Base-by-base conservation (phyloP, 768 basidiomycete genomes). In the Suillus alpinus region DNA sequence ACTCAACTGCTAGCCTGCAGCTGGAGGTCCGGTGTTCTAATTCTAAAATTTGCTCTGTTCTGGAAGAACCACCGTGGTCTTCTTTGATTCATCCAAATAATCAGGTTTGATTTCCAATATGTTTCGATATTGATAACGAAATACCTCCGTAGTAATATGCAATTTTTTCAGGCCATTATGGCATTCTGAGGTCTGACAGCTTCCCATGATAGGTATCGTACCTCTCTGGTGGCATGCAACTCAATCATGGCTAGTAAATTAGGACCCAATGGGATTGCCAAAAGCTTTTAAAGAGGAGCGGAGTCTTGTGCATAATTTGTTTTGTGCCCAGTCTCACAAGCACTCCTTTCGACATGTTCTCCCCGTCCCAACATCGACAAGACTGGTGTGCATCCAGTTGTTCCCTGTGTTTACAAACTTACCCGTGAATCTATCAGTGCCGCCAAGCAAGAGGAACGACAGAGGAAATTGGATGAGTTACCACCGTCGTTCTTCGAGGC, bases 361-460 rank as follows among this genome's bases (percentile, higher is more conserved):
- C 60, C 32, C 26, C 16, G 40, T 73, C 72, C 20, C 58, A 58
- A 3, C 72, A 73, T 56, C 69, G 66, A 34, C 65, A 58, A 14
- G 73, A 71, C 51, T 73, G 73, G 72, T 75, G 56, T 70, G 73
- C 31, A 6, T 18, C 23, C 14, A 2, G 4, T 32, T n/a, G 40
- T 61, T 23, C 3, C 6, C n/a, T 12, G 5, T 55, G 32, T 39
- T 55, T 39, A 29, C 16, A 55, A 26, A 5, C 51, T 61, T 7
- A 6, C 20, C 18, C 41, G 13, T 31, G n/a, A n/a, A 10, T 10
- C 56, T 63, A 23, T 59, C 55, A 20, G 78, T 44, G 63, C 64
- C 44, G 64, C 68, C 23, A 80, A 80, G 62, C 77, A 73, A 32
- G 68, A 67, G 26, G 70, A 75, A 53, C 69, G 73, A 3, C 70